Base-by-base conservation (phyloP, 179 eudicot species). In the Camellia oleifera region DNA sequence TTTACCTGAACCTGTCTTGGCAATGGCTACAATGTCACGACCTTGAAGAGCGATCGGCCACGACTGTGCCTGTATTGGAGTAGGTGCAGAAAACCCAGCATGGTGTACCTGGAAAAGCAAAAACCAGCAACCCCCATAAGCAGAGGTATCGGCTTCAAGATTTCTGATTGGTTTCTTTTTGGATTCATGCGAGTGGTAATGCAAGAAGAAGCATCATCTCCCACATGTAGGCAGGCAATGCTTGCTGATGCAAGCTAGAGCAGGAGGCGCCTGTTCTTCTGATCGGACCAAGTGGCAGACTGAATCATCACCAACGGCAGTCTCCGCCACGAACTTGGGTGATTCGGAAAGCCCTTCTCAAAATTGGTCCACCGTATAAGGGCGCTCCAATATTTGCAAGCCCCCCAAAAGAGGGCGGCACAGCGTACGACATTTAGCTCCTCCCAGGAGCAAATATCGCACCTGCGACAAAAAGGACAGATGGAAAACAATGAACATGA, bases 371-470 rank as follows among this genome's bases (percentile, higher is more conserved):
- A 86, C 88, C 90, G 78, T 73, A 82, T 81, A 86, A 91, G 91
- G 88, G 88, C 85, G 64, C 85, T 81, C 91, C 90, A 90, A 80
- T 75, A 87, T 44, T 85, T 78, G 80, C 82, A 89, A 90, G 86
- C 89, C 92, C 91, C 90, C 88, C 79, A 82, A 81, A 85, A 87
- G 84, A 91, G 92, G 94, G 94, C 81, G 56, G 88, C 96, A 90
- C 98, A 94, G 97, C 86, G 94, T 97, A 92, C 99, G 98, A 97
- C 97, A 97, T 97, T 89, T 89, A 87, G 90, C 99, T 97, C 99
- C 99, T 88, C 95, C 93, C 83, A 85, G 97, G 98, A 97, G 99
- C 97, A 92, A 94, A 97, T 97, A 94, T 97, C 99, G 99, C 99
- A 94, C 90, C 99, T 97, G 93, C 86, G 91, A 91, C 92, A 92